A percentile compares a stretch with the other conserved stretches of the same genome.
Conservation (phyloP, 352 stramenopile species). For the Saprolegnia parasitica region DNA sequence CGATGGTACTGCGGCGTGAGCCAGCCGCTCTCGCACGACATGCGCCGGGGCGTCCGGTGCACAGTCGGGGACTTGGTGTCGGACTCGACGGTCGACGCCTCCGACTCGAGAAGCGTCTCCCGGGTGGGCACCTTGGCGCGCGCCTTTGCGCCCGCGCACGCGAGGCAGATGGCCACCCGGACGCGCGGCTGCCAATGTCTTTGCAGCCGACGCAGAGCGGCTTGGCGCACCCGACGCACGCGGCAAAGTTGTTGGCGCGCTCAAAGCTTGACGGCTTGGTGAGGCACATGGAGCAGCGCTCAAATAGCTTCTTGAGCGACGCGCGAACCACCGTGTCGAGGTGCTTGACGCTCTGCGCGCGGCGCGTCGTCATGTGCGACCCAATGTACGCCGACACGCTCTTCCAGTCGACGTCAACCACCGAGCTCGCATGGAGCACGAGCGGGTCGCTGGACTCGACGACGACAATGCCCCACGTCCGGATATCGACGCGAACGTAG, state of each 20-base stretch:
- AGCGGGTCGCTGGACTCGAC: slow-evolving; percentile 1
- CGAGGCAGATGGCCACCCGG: neutral
- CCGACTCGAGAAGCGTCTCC: neutral
- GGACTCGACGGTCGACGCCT: slow-evolving; percentile 8
- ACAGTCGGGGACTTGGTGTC: neutral
- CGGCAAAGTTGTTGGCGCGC: neutral
- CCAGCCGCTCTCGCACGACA: neutral
- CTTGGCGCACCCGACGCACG: neutral
- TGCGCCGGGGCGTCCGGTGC: neutral
- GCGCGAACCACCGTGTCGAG: neutral
- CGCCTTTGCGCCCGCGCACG: neutral
- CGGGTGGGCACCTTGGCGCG: neutral
- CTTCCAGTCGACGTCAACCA: slow-evolving; percentile 15
- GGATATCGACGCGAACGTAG: neutral
- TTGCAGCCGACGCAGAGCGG: neutral
- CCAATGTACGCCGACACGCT: neutral
- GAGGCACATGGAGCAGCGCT: slow-evolving; percentile 7
- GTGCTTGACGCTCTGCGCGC: slow-evolving; percentile 4
- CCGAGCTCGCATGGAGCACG: neutral
- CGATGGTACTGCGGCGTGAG: neutral
- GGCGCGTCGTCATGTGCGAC: neutral
- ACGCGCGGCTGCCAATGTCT: neutral
- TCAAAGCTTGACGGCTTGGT: neutral
- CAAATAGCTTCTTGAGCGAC: neutral
- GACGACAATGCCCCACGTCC: neutral